Evolutionary conservation across 78 protist species (phyloP).

Genomic region (Paratrimastix pyriformis): DNA sequence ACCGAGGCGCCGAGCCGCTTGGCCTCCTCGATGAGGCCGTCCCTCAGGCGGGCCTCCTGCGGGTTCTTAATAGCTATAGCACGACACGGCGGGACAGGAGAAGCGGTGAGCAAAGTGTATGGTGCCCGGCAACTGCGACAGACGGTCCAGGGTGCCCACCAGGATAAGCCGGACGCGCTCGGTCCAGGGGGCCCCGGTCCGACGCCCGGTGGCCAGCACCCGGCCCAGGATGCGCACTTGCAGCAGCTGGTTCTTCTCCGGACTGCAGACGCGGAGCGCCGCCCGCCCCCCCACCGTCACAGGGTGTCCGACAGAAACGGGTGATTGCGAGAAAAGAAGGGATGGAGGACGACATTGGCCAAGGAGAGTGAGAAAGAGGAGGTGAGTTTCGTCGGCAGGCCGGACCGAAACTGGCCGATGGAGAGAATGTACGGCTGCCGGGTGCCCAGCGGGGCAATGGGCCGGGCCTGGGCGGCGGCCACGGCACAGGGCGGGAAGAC

Average conservation of each 20-base stretch:
- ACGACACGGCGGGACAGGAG: too few species aligned
- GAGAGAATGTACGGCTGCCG: constrained; percentile 39
- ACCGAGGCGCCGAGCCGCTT: not conserved
- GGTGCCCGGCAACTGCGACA: too few species aligned
- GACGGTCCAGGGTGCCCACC: too few species aligned
- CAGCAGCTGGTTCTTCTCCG: constrained; percentile 75
- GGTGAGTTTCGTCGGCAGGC: not conserved
- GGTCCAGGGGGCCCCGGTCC: too few species aligned
- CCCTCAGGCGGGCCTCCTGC: too few species aligned
- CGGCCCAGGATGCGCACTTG: constrained; percentile 48
- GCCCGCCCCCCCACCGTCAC: not conserved
- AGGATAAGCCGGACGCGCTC: too few species aligned
- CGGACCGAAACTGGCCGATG: constrained; percentile 65
- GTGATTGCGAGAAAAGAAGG: not conserved
- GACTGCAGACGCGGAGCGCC: constrained; percentile 28
- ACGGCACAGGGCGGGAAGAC: constrained; percentile 80
- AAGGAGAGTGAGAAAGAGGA: not conserved
- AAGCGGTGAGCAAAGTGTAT: too few species aligned
- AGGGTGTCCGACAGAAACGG: not conserved
- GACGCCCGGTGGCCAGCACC: not conserved
- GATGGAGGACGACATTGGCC: too few species aligned
- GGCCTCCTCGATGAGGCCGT: not conserved
- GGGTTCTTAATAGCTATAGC: too few species aligned
- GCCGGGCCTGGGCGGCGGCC: not conserved
- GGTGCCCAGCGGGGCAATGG: not conserved